phyloP scores from a whole-genome alignment of 768 basidiomycete species.

The Auriscalpium microsporum region DNA sequence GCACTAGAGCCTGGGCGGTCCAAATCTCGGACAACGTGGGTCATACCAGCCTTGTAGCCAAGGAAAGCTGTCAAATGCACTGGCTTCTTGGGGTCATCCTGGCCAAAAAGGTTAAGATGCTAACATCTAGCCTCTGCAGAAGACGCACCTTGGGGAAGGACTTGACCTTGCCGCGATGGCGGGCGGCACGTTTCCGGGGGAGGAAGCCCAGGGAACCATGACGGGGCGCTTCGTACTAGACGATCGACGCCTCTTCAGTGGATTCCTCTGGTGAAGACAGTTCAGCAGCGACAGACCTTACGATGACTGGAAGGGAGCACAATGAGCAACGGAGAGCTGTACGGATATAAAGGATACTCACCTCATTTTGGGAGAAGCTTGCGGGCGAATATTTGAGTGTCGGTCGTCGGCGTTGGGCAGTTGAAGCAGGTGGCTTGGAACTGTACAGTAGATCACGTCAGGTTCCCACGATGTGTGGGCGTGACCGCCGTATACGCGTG shows the following conservation, averaged over 20 bases:
- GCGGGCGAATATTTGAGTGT: constrained; percentile 5
- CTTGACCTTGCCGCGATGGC: constrained; percentile 99
- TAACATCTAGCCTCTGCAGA: background rate
- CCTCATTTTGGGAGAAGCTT: constrained; percentile 29
- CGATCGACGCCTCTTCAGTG: constrained; percentile 20
- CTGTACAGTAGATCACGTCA: constrained; percentile 13
- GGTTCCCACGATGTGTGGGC: background rate
- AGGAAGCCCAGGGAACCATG: constrained; percentile 97
- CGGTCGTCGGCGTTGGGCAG: background rate
- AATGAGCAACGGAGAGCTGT: constrained; percentile 11
- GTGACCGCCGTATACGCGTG: background rate
- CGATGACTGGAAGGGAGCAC: constrained; percentile 54
- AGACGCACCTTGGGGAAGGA: constrained; percentile 88
- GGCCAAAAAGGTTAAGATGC: background rate
- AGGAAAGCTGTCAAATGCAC: constrained; percentile 96
- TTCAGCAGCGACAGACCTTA: constrained; percentile 48
- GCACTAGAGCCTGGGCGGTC: constrained; percentile 98
- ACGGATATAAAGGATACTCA: constrained; percentile 17
- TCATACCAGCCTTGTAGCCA: constrained; percentile 99
- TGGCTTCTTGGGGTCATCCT: constrained; percentile 99
- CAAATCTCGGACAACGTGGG: constrained; percentile 97
- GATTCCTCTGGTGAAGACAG: constrained; percentile 12
- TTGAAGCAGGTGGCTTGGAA: constrained; percentile 9
- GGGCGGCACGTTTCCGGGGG: constrained; percentile 91
- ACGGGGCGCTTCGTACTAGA: constrained; percentile 94